Percentiles rank a stretch among this genome's conserved stretches.
Evolutionary conservation across 2,329 filamentous ascomycete species (phyloP).

Genomic region (Colletotrichum coccodes): DNA sequence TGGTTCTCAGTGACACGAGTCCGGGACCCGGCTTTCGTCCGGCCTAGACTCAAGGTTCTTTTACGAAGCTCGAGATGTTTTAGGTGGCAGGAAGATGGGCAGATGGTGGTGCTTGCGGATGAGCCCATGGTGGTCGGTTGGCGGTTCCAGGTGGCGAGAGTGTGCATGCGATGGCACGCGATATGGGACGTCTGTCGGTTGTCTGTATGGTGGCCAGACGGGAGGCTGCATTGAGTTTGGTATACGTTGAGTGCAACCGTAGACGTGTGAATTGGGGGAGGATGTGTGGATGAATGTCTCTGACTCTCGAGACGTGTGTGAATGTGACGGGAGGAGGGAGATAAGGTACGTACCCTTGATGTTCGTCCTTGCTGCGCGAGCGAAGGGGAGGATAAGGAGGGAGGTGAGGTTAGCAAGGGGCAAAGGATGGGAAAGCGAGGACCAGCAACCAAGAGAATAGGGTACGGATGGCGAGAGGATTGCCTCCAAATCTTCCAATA

Average conservation of each 20-base stretch:
- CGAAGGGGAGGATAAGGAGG: background rate
- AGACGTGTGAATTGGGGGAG: background rate
- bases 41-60: slow-evolving; percentile 17
- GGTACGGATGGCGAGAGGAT: background rate
- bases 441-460: background rate
- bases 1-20: slow-evolving; percentile 14
- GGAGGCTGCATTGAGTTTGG: slow-evolving; percentile 20
- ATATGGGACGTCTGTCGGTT: slow-evolving; percentile 26
- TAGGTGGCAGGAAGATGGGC: slow-evolving; percentile 27
- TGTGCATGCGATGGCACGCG: slow-evolving; percentile 21
- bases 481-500: background rate
- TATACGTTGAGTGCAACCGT: slow-evolving; percentile 1
- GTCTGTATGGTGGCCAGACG: slow-evolving; percentile 7
- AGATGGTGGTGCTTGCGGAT: slow-evolving; percentile 25
- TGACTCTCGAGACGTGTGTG: slow-evolving; percentile 2
- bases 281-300: slow-evolving; percentile 25
- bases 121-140: slow-evolving; percentile 18
- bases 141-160: slow-evolving; percentile 21
- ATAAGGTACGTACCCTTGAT: background rate
- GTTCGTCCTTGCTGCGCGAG: background rate
- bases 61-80: slow-evolving; percentile 28
- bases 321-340: background rate
- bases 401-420: background rate
- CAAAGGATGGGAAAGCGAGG: too few relatives aligned
- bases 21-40: slow-evolving; percentile 9